Conservation (phyloP, 768 basidiomycete species). For the Serendipita sp. region DNA sequence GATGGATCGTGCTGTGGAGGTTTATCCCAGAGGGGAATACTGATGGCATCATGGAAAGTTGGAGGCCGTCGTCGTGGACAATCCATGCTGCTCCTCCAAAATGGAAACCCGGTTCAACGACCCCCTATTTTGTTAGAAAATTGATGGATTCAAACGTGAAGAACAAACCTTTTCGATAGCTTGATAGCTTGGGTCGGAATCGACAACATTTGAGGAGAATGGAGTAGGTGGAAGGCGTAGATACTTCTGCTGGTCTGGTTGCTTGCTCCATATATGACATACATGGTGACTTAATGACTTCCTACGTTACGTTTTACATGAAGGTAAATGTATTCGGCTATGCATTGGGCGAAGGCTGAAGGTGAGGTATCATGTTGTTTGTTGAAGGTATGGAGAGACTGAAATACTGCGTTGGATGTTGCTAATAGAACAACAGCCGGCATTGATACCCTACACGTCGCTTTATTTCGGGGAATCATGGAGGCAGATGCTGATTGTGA, state of each 20-base stretch:
- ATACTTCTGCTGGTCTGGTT: constrained; percentile 3
- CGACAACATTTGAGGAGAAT: constrained; percentile 1
- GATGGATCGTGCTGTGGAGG: background rate
- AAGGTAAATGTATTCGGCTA: no score
- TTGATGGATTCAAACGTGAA: constrained; percentile 1
- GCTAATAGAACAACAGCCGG: background rate
- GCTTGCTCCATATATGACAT: no score
- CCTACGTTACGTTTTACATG: no score
- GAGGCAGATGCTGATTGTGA: background rate
- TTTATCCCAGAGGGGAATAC: background rate
- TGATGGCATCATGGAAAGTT: background rate
- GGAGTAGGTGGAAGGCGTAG: constrained; percentile 8
- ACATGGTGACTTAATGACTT: no score
- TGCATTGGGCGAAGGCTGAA: background rate
- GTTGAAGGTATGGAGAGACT: background rate
- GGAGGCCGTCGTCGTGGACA: background rate
- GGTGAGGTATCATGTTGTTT: no score
- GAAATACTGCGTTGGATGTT: background rate
- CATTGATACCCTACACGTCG: background rate
- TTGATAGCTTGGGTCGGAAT: constrained; percentile 5
- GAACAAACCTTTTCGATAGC: constrained; percentile 4
- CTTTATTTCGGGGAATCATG: background rate
- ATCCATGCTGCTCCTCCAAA: no score
- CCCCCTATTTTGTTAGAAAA: background rate
- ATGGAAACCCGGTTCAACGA: background rate